These are phyloP conservation scores for Clonostachys rhizophaga DNA, from an alignment of 2,329 filamentous ascomycete species.

Conservation along the genomic window DNA sequence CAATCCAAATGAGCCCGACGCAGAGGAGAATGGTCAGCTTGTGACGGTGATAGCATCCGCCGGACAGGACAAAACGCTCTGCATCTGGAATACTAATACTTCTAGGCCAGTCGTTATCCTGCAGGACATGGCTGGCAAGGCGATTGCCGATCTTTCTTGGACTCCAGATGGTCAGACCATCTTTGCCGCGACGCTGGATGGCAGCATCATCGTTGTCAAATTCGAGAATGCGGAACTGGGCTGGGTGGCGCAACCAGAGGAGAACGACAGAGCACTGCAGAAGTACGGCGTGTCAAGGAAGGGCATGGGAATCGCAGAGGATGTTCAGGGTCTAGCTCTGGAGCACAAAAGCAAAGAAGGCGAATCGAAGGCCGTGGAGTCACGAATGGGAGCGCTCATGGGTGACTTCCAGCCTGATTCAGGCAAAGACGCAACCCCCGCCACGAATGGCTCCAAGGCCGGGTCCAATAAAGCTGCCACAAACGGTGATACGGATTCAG, in stretches of 20 bases:
- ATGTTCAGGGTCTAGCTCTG: conserved; percentile 79
- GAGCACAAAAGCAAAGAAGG: conserved; percentile 91
- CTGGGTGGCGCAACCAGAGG: conserved; percentile 77
- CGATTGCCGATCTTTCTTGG: conserved; percentile 93
- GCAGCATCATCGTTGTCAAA: conserved; percentile 74
- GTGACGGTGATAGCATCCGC: conserved; percentile 96
- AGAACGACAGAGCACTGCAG: conserved; percentile 88
- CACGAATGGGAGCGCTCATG: conserved; percentile 98
- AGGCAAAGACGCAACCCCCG: conserved; percentile 41
- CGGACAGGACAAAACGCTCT: conserved; percentile 93
- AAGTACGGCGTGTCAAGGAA: conserved; percentile 89
- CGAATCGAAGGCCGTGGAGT: conserved; percentile 85
- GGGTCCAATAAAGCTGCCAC: conserved; percentile 29
- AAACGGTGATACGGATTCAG: conserved; percentile 28
- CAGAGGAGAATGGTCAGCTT: conserved; percentile 44
- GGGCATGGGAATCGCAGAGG: conserved; percentile 87
- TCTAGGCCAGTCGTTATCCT: conserved; percentile 86
- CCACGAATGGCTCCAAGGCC: conserved; percentile 35
- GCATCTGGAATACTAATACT: conserved; percentile 96
- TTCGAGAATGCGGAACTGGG: conserved; percentile 88
- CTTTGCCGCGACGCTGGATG: conserved; percentile 84
- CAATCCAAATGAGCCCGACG: conserved; percentile 50
- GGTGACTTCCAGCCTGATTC: conserved; percentile 63
- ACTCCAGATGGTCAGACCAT: conserved; percentile 84
- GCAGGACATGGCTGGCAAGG: conserved; percentile 84